A percentile compares a stretch with the other conserved stretches of the same genome.
Conservation (phyloP, 192 early-diverging fungal genomes). For the Coemansia sp. region DNA sequence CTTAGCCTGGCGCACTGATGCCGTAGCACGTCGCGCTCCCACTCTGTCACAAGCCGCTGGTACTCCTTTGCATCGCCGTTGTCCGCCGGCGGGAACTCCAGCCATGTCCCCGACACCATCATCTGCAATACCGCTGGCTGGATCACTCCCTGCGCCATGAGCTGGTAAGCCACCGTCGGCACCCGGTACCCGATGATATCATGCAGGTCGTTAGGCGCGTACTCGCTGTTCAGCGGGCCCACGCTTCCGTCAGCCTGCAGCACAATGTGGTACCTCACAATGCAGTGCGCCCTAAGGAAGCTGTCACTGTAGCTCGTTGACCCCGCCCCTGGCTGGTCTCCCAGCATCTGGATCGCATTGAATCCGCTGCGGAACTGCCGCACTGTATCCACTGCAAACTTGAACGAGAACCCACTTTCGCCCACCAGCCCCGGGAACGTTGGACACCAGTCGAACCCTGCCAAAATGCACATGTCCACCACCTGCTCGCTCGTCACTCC, state of each 20-base stretch:
- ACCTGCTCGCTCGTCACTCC: conserved; percentile 67
- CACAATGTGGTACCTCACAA: conserved; percentile 69
- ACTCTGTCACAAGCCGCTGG: conserved; percentile 59
- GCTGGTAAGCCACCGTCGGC: conserved; percentile 68
- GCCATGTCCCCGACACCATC: conserved; percentile 62
- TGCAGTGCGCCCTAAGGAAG: conserved; percentile 70
- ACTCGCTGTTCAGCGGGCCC: conserved; percentile 59
- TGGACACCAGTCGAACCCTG: conserved; percentile 72
- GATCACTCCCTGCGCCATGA: conserved; percentile 65
- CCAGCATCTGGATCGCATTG: conserved; percentile 65
- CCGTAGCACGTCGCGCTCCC: conserved; percentile 58
- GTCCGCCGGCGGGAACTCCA: conserved; percentile 71
- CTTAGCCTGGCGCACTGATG: conserved; percentile 60
- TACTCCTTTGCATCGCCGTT: conserved; percentile 82
- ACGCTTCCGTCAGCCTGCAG: conserved; percentile 70
- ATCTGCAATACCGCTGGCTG: conserved; percentile 65
- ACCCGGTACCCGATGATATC: conserved; percentile 79
- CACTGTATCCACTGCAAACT: conserved; percentile 65
- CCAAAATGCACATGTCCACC: conserved; percentile 77
- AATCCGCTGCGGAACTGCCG: conserved; percentile 71
- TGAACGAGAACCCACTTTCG: conserved; percentile 64
- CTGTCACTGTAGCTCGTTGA: conserved; percentile 68
- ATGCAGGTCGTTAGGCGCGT: conserved; percentile 75
- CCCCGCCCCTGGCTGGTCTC: conserved; percentile 56
- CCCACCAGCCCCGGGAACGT: conserved; percentile 68